These are phyloP conservation scores for Didymella sp. DNA, from an alignment of 2,329 filamentous ascomycete genomes.

Conservation along the genomic window DNA sequence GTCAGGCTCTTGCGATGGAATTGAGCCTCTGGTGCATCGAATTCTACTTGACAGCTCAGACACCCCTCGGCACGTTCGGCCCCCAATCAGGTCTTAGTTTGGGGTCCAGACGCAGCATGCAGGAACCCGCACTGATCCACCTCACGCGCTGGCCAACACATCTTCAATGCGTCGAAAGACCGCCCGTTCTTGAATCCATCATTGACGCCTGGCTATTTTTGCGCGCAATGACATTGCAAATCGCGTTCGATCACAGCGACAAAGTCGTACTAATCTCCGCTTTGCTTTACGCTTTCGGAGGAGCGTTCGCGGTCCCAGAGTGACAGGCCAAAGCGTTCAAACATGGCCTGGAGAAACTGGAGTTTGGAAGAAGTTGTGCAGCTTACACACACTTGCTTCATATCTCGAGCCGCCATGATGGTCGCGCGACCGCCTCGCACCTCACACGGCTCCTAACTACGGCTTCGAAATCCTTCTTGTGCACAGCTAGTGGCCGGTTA, in stretches of 20 bases:
- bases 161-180: slow-evolving; percentile 14
- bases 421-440: neutral
- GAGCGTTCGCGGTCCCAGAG: neutral
- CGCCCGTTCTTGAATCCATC: slow-evolving; percentile 7
- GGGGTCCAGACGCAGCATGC: slow-evolving; percentile 18
- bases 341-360: neutral
- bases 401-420: neutral
- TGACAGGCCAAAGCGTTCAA: neutral
- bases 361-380: neutral
- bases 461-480: slow-evolving; percentile 1
- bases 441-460: neutral
- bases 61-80: slow-evolving; percentile 14
- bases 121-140: slow-evolving; percentile 17
- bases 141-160: slow-evolving; percentile 11
- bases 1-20: neutral
- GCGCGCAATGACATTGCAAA: slow-evolving; percentile 6
- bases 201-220: slow-evolving; percentile 6
- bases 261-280: neutral
- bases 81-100: slow-evolving; percentile 11
- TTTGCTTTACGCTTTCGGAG: neutral
- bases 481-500: slow-evolving; percentile 19
- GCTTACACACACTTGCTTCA: neutral
- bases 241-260: neutral
- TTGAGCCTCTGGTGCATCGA: neutral
- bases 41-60: neutral